Base-by-base conservation (phyloP, 108 stramenopile species). In the Asterionellopsis glacialis region DNA sequence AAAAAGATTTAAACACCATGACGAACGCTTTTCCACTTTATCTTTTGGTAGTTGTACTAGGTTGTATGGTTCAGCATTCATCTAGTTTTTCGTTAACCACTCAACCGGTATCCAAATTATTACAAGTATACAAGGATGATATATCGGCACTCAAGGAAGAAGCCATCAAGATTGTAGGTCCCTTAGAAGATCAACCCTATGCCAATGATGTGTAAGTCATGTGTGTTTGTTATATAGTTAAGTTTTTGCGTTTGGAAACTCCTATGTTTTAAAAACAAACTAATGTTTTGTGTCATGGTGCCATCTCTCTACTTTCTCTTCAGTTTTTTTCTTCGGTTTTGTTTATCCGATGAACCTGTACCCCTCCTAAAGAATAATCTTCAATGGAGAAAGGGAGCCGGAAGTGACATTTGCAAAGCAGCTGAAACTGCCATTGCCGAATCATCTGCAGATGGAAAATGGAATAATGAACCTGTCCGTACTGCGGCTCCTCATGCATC, bases 381-480 rank as follows among this genome's bases (percentile, higher is more conserved):
- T 12, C 51, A 65, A 11, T 93, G 88, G 88, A 52, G 90, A 42
- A 41, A 47, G 12, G 76, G 67, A 11, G 73, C 74, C 11, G 92
- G 92, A 7, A 59, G 68, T 41, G 11, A 43, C 13, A 86, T 93
- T 48, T 75, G 75, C 19, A 61, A 78, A 9, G 68, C 70, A 22
- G 91, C 91, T 43, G 45, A 64, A 24, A 33, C 47, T 0, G 91
- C 91, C 24, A 49, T 84, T 21, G 82, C 88, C 11, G 63, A 33
- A 0, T 51, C 68, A 0, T 38, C 21, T 12, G 45, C 28, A 11
- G 80, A 54, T 2, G 62, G 45, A 15, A 45, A 47, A 55, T 93
- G 92, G 92, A 56, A 90, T 67, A 93, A 93, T 64, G 66, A 61
- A n/a, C 82, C 81, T 9, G 85, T 87, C 18, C 62, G 65, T 9